Base-by-base conservation (phyloP, 2,329 filamentous ascomycete species). In the Xylariaceae sp. region DNA sequence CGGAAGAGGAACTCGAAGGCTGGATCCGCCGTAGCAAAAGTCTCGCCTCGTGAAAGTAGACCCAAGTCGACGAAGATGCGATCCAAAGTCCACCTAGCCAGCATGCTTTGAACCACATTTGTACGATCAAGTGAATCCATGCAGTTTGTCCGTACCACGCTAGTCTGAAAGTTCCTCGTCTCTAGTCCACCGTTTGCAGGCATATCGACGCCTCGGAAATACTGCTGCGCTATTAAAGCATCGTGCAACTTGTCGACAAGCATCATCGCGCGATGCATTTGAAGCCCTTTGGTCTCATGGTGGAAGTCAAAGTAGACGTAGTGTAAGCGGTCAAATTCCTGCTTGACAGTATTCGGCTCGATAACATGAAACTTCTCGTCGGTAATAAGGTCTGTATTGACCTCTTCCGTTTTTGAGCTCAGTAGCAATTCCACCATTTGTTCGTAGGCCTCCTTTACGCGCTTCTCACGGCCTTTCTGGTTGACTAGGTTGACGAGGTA, bases 291-390 rank as follows among this genome's bases (percentile, higher is more conserved):
- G 46, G 96, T 99, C 77, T 99, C 95, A 70, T 89, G 92, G 78
- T 99, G 96, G 74, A 96, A 99, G 77, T 99, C 95, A 72, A 99
- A 99, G 79, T 98, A 99, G 67, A 98, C 78, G 74, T 99, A 99
- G 77, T 99, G 94, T 40, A 99, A 79, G 40, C 88, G 88, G 73
- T 97, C 93, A 73, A 90, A 90, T 62, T 87, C 80, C 61, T 89
- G 75, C 52, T 70, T 68, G 33, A 74, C 79, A 41, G 84, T 77
- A 67, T 19, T 86, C 3, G 80, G 80, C 70, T 96, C 90, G 61
- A 96, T 85, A 26, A 88, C 80, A 68, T 87, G 89, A 73, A 96
- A 89, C 73, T 95, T 94, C 71, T 97, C 93, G 34, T 87, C 80
- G 0, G 88, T 90, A 49, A 84, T 74, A 26, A 79, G 71, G 70